Evolutionary conservation across 257 asterid genomes (phyloP).

Genomic region (Solanum paucissectum): DNA sequence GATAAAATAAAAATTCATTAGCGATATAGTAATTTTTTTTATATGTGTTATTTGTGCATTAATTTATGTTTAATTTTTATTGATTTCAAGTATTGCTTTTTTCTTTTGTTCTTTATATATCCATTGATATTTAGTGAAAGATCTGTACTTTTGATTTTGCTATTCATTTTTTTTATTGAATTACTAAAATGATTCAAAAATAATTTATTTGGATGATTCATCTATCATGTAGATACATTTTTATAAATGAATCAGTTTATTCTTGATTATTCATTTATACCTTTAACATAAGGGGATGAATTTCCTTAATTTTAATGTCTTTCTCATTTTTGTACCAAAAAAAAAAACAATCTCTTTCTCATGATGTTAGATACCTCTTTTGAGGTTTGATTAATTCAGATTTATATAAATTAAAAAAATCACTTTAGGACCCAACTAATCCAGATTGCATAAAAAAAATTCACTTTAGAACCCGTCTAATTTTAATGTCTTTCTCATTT

Average conservation of each 20-base stretch:
- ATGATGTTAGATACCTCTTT: not conserved
- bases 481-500: not conserved
- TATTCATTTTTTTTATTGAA: not conserved
- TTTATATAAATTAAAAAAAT: not conserved
- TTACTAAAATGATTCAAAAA: not conserved
- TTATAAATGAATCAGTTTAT: not conserved
- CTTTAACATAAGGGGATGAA: not conserved
- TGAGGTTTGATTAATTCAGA: not conserved
- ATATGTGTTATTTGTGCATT: not conserved
- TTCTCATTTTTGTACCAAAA: not conserved
- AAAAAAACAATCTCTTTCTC: not conserved
- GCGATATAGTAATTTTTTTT: not conserved
- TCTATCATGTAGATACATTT: not conserved
- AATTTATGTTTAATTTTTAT: not conserved
- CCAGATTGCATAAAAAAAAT: rapidly evolving
- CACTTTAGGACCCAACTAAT: not conserved
- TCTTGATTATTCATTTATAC: not conserved
- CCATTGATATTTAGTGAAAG: not conserved
- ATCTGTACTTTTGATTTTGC: not conserved
- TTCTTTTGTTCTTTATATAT: not conserved
- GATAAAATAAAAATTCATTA: not conserved
- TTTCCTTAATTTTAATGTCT: not conserved
- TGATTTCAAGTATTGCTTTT: not conserved
- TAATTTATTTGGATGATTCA: not conserved
- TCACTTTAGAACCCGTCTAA: not conserved